phyloP scores from a whole-genome alignment of 768 basidiomycete genomes.

The Boletus sp. region DNA sequence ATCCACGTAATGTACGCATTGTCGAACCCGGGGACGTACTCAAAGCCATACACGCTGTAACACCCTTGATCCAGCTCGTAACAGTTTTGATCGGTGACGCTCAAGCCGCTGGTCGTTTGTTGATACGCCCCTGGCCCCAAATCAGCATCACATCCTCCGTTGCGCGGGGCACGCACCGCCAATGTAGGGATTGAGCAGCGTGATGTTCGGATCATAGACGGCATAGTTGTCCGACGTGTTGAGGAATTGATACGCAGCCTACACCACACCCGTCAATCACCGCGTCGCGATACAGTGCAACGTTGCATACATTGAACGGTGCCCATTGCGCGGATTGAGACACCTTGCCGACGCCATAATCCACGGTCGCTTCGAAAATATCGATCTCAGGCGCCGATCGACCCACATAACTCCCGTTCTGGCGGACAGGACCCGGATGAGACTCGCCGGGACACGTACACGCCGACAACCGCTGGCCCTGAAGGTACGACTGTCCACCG shows the following conservation, averaged over 20 bases:
- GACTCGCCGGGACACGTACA: slow-evolving; percentile 60
- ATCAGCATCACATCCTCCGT: slow-evolving; percentile 5
- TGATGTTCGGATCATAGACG: slow-evolving; percentile 38
- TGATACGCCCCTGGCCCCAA: slow-evolving; percentile 33
- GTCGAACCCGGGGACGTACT: slow-evolving; percentile 51
- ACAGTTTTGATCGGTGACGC: slow-evolving; percentile 41
- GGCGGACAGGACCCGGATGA: slow-evolving; percentile 53
- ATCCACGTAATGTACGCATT: slow-evolving; percentile 70
- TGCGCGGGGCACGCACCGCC: slow-evolving; percentile 36
- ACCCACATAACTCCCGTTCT: slow-evolving; percentile 51
- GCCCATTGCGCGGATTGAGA: slow-evolving; percentile 55
- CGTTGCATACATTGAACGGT: slow-evolving; percentile 31
- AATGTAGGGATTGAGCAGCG: slow-evolving; percentile 41
- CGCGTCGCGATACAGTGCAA: background rate
- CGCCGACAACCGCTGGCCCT: slow-evolving; percentile 54
- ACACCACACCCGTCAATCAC: background rate
- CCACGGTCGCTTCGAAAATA: slow-evolving; percentile 50
- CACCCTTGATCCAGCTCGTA: slow-evolving; percentile 42
- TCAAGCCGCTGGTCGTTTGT: slow-evolving; percentile 39
- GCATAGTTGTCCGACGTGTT: slow-evolving; percentile 35
- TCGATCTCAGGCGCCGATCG: slow-evolving; percentile 61
- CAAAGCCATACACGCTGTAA: slow-evolving; percentile 52
- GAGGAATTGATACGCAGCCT: slow-evolving; percentile 45
- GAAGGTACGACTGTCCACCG: slow-evolving; percentile 41
- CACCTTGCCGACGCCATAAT: slow-evolving; percentile 38